Evolutionary conservation across 2,329 filamentous ascomycete genomes (phyloP).

Genomic region (Phaeoacremonium minimum): DNA sequence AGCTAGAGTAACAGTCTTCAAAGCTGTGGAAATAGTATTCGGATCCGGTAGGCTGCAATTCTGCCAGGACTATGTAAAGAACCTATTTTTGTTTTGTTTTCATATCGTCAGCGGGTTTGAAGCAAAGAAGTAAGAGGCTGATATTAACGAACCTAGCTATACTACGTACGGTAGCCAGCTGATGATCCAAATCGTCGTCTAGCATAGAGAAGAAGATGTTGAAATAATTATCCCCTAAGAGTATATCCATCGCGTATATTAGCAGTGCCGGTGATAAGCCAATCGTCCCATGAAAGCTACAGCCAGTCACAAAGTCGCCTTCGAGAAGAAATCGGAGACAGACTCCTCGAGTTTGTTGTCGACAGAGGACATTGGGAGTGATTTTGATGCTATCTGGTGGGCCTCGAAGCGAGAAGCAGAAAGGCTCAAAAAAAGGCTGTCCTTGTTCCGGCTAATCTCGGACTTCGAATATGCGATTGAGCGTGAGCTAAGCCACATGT

Average conservation of each 20-base stretch:
- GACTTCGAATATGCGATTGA: too few relatives aligned
- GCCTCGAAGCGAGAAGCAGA: too few relatives aligned
- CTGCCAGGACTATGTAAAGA: constrained; percentile 14
- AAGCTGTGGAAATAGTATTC: neutral
- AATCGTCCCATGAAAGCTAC: constrained; percentile 7
- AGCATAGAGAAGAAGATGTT: neutral
- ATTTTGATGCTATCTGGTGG: too few relatives aligned
- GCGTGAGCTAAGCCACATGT: too few relatives aligned
- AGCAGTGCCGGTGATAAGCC: constrained; percentile 5
- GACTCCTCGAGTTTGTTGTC: too few relatives aligned
- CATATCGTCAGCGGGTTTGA: neutral
- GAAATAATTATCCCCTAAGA: constrained; percentile 10
- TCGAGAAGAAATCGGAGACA: too few relatives aligned
- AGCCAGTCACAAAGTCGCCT: constrained; percentile 7
- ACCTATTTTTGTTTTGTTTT: constrained; percentile 7
- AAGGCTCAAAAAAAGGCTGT: too few relatives aligned
- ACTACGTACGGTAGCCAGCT: constrained; percentile 1
- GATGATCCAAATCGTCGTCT: neutral
- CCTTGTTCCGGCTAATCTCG: too few relatives aligned
- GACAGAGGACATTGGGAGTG: too few relatives aligned
- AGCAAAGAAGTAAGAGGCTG: constrained; percentile 6
- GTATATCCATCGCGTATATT: constrained; percentile 12
- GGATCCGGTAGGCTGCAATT: constrained; percentile 1
- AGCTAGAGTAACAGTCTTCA: constrained; percentile 6
- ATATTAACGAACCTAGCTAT: constrained; percentile 1